Evolutionary conservation across 2,329 filamentous ascomycete genomes (phyloP).

Genomic region (Microdochium trichocladiopsis): DNA sequence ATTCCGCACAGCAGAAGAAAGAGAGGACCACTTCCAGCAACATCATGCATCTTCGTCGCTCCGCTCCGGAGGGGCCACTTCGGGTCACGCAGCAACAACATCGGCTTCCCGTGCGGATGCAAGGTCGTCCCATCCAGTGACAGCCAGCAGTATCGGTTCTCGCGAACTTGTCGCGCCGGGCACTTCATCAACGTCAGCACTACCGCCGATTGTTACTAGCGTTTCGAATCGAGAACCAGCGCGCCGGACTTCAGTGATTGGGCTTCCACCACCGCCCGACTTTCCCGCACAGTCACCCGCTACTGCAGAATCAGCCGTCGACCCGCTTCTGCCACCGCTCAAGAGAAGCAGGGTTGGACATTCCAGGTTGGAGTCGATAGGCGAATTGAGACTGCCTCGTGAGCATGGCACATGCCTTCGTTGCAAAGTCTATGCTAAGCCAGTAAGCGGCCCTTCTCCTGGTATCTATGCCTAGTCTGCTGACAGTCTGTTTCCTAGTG

Average conservation of each 20-base stretch:
- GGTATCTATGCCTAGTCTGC: constrained; percentile 3
- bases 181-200: constrained; percentile 28
- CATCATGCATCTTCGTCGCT: constrained; percentile 21
- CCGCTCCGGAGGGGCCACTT: neutral
- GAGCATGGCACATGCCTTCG: constrained; percentile 42
- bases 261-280: constrained; percentile 11
- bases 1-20: constrained; percentile 41
- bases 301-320: constrained; percentile 38
- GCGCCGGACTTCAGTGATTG: neutral
- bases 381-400: constrained; percentile 43
- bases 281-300: constrained; percentile 26
- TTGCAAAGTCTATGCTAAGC: constrained; percentile 38
- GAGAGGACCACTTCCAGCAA: constrained; percentile 41
- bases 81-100: neutral
- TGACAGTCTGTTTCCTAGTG: constrained; percentile 32
- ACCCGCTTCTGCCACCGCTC: constrained; percentile 46
- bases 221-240: neutral
- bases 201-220: constrained; percentile 19
- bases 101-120: neutral
- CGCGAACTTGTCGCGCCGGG: constrained; percentile 19
- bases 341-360: constrained; percentile 46
- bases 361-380: constrained; percentile 48
- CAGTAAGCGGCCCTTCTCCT: constrained; percentile 27
- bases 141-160: neutral
- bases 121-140: neutral